Evolutionary conservation across 2,329 filamentous ascomycete genomes (phyloP).

Genomic region (Graphilbum sp.): DNA sequence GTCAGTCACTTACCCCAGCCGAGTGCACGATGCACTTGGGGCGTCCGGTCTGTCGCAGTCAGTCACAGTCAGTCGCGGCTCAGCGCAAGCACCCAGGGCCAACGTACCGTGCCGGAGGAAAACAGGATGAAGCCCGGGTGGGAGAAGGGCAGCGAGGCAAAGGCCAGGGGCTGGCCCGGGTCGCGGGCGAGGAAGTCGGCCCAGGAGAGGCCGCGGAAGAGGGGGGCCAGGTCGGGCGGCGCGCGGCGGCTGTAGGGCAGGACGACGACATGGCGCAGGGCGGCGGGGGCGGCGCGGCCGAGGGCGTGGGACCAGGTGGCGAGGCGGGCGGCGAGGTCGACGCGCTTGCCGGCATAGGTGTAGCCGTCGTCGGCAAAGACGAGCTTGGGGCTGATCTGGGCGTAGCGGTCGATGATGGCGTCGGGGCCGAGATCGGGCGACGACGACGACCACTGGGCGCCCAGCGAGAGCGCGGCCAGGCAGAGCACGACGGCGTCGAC

Average conservation of each 20-base stretch:
- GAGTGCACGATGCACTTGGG: slow-evolving; percentile 6
- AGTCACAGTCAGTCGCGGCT: too few species aligned
- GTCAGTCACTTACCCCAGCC: slow-evolving; percentile 1
- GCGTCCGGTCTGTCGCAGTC: slow-evolving; percentile 1
- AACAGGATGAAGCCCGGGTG: slow-evolving; percentile 6
- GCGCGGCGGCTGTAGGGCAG: neutral
- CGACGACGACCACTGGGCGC: slow-evolving; percentile 7
- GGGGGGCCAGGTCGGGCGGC: neutral
- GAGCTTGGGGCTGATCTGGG: slow-evolving; percentile 6
- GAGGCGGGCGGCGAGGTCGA: neutral
- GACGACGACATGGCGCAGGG: slow-evolving; percentile 3
- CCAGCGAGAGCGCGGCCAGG: slow-evolving; percentile 5
- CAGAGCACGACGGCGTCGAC: slow-evolving; percentile 5
- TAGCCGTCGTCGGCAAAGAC: slow-evolving; percentile 5
- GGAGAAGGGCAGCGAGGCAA: slow-evolving; percentile 1
- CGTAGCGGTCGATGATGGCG: slow-evolving; percentile 5
- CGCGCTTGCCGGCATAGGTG: slow-evolving; percentile 4
- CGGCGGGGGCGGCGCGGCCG: neutral
- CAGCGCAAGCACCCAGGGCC: too few species aligned
- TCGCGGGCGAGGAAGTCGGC: slow-evolving; percentile 1
- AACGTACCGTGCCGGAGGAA: slow-evolving; percentile 4
- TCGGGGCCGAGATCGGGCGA: slow-evolving; percentile 7
- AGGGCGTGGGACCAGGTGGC: slow-evolving; percentile 2
- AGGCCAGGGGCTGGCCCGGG: neutral
- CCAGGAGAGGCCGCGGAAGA: slow-evolving; percentile 1